These are phyloP conservation scores for Hypoxylon cercidicola DNA, from an alignment of 495 filamentous ascomycete genomes.

Conservation along the genomic window DNA sequence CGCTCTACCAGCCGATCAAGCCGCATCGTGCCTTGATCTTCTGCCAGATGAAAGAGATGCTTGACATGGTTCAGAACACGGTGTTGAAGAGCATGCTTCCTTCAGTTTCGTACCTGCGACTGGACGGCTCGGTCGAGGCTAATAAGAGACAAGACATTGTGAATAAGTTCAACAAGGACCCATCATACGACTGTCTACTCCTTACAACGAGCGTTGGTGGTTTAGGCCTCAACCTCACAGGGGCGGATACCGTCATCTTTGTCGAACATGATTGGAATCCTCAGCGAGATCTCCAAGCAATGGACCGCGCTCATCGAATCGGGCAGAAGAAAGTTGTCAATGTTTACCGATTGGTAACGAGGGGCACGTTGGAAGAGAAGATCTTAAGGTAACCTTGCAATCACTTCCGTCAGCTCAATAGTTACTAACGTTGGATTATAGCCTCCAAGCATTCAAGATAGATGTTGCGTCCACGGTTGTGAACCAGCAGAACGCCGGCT, in stretches of 20 bases:
- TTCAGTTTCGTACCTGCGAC: slow-evolving; percentile 84
- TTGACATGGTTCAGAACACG: slow-evolving; percentile 95
- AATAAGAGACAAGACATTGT: slow-evolving; percentile 93
- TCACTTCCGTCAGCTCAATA: slow-evolving; percentile 47
- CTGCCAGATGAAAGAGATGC: slow-evolving; percentile 99
- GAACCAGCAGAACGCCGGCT: slow-evolving; percentile 97
- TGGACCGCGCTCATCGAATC: slow-evolving; percentile 98
- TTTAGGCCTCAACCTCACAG: slow-evolving; percentile 92
- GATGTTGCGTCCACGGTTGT: slow-evolving; percentile 98
- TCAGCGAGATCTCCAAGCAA: slow-evolving; percentile 97
- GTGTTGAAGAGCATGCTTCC: slow-evolving; percentile 88
- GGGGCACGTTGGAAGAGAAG: slow-evolving; percentile 98
- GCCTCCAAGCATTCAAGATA: slow-evolving; percentile 99
- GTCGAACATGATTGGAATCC: slow-evolving; percentile 99
- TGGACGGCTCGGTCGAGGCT: slow-evolving; percentile 92
- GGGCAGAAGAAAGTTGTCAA: slow-evolving; percentile 99
- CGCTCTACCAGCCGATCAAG: slow-evolving; percentile 77
- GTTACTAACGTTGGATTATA: slow-evolving; percentile 47
- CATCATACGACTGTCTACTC: slow-evolving; percentile 91
- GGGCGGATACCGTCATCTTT: slow-evolving; percentile 98
- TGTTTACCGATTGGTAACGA: slow-evolving; percentile 95
- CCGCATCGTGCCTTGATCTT: slow-evolving; percentile 96
- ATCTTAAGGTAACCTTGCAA: slow-evolving; percentile 66
- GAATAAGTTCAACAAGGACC: slow-evolving; percentile 97
- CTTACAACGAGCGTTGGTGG: slow-evolving; percentile 95